Evolutionary conservation across 805 yeast species (phyloP), one percentile per base, ranked within the genome.

Genomic region (Metschnikowia kofuensis): DNA sequence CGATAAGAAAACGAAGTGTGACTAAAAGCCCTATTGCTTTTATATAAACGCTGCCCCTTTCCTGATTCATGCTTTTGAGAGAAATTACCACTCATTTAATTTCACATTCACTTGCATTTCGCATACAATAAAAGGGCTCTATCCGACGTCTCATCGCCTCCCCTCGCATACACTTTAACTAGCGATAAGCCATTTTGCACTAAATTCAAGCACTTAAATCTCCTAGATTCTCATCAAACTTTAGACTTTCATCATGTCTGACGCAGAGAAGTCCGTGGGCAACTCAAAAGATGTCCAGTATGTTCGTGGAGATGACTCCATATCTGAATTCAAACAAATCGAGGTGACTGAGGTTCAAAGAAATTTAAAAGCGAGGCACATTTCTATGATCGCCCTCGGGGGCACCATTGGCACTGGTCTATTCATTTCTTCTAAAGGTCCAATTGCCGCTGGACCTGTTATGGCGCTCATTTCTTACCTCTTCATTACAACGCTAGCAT

Each of bases 321-420:
- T 54, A 12, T 44, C 51, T 7, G 53, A 49, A 14, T 13, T 52
- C 30, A 40, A 35, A 34, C 9, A 34, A 32, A 40, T 42, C n/a
- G 60, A 50, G 30, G 52, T 44, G n/a, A 48, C 41, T 2, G 76
- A 79, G 57, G 83, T 81, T 48, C 77, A 79, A 58, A 72, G 90
- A 62, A 77, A 75, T 42, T 68, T 85, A 50, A 82, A 83, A 62
- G 78, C 83, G 15, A 73, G 92, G 59, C 89, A 84, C 58, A 77
- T 85, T 43, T 75, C 85, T 31, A 84, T 85, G 89, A 80, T 85
- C 57, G 89, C 90, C 41, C 72, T 85, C 16, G 92, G 91, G 52
- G 91, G 90, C 53, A 83, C 90, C 32, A 84, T 86, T 52, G 91
- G 91, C 59, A 84, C 90, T 2, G 91, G 91, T 64, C 72, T 85